These are phyloP conservation scores for Pseudocercospora cruenta DNA, from an alignment of 2,329 filamentous ascomycete genomes.

Conservation along the genomic window DNA sequence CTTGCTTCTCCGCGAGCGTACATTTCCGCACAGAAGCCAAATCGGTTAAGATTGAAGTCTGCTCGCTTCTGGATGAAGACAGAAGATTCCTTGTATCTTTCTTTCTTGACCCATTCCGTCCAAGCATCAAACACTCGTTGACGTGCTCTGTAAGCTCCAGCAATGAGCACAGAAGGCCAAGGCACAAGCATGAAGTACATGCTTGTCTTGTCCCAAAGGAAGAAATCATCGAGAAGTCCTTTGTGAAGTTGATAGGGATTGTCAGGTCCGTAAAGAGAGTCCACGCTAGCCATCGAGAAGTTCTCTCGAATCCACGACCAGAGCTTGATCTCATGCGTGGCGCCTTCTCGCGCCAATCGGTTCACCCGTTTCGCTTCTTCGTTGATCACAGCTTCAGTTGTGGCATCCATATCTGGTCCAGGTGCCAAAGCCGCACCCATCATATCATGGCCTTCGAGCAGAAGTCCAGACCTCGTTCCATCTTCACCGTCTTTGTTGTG, in stretches of 20 bases:
- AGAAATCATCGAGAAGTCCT: constrained; percentile 45
- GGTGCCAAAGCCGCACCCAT: constrained; percentile 2
- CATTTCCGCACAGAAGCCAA: constrained; percentile 30
- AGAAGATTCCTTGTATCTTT: constrained; percentile 30
- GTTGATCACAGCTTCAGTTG: neutral
- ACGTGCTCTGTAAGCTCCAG: constrained; percentile 44
- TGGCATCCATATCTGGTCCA: neutral
- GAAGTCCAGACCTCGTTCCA: neutral
- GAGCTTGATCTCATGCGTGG: constrained; percentile 41
- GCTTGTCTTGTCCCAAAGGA: constrained; percentile 47
- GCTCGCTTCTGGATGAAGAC: constrained; percentile 34
- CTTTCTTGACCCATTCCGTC: constrained; percentile 35
- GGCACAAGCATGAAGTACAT: constrained; percentile 25
- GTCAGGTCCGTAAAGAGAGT: constrained; percentile 49
- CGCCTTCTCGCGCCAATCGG: constrained; percentile 8
- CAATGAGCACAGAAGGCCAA: constrained; percentile 44
- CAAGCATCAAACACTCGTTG: constrained; percentile 37
- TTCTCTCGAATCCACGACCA: constrained; percentile 46
- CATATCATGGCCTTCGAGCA: constrained; percentile 8
- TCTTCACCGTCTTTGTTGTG: constrained; percentile 24
- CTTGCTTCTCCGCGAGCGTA: constrained; percentile 33
- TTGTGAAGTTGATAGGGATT: constrained; percentile 46
- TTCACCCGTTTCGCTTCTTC: constrained; percentile 15
- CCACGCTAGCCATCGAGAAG: constrained; percentile 45
- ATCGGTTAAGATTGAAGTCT: constrained; percentile 12